These are phyloP conservation scores for Anastatica hierochuntica DNA, from an alignment of 345 rosid genomes.

Conservation along the genomic window DNA sequence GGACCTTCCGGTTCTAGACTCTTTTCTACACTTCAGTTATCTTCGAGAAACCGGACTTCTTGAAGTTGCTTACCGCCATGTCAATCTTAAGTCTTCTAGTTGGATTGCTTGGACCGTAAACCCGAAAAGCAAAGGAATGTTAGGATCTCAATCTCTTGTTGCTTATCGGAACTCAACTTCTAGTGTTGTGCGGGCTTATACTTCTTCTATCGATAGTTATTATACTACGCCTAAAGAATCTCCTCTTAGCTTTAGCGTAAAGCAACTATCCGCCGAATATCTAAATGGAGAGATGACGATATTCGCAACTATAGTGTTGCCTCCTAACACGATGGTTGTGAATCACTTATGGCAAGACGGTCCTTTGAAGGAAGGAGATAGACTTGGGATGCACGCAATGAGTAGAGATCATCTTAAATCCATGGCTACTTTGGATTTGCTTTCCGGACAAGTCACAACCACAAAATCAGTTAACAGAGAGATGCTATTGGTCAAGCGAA, in stretches of 20 bases:
- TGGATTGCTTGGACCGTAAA: not conserved
- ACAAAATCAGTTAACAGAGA: no score
- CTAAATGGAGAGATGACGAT: conserved; percentile 42
- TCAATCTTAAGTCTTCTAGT: not conserved
- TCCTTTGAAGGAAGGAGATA: conserved; percentile 28
- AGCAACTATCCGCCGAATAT: conserved; percentile 34
- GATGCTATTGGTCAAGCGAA: no score
- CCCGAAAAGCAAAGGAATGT: not conserved
- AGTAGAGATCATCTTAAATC: no score
- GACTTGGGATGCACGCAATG: no score
- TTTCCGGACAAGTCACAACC: no score
- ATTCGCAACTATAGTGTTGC: conserved; percentile 40
- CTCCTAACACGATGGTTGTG: conserved; percentile 22
- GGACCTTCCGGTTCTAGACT: not conserved
- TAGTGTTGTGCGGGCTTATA: conserved; percentile 45
- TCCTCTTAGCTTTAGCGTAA: conserved; percentile 42
- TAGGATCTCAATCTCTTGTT: no score
- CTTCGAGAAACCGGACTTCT: not conserved
- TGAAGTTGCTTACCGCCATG: not conserved
- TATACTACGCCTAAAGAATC: conserved; percentile 34
- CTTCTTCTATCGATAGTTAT: conserved; percentile 38
- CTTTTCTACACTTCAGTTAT: not conserved
- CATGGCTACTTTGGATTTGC: no score
- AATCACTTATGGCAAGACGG: conserved; percentile 82
- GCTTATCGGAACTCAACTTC: conserved; percentile 19